phyloP scores from a whole-genome alignment of 1,284 basidiomycete species.

The Ustilago sp. region DNA sequence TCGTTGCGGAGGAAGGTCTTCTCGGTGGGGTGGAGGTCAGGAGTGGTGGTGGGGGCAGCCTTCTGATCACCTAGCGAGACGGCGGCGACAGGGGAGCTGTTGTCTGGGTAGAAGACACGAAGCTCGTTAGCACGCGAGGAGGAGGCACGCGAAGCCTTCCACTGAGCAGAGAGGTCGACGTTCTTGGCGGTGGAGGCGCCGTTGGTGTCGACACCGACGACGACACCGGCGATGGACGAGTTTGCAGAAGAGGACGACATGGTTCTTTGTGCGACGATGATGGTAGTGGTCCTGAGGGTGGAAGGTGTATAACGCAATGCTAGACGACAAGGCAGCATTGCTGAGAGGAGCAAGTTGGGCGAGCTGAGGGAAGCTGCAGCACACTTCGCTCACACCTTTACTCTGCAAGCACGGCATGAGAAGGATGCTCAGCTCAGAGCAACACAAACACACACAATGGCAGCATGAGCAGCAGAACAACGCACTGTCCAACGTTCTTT shows the following conservation, averaged over 20 bases:
- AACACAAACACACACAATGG: slow-evolving; percentile 2
- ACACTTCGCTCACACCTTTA: background rate
- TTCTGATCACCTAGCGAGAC: slow-evolving; percentile 63
- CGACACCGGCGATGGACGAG: slow-evolving; percentile 47
- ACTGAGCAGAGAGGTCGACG: slow-evolving; percentile 59
- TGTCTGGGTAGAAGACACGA: slow-evolving; percentile 61
- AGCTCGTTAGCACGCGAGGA: slow-evolving; percentile 61
- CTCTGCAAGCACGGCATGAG: too few species aligned
- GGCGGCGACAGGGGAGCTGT: slow-evolving; percentile 55
- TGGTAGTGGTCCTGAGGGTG: slow-evolving; percentile 25
- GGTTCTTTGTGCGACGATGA: slow-evolving; percentile 17
- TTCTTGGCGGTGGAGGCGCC: slow-evolving; percentile 53
- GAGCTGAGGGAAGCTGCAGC: slow-evolving; percentile 3
- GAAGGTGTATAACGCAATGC: slow-evolving; percentile 33
- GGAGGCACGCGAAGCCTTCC: slow-evolving; percentile 61
- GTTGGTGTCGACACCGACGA: slow-evolving; percentile 52
- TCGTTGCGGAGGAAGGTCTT: slow-evolving; percentile 64
- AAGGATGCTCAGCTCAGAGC: background rate
- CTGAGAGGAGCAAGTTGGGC: slow-evolving; percentile 9
- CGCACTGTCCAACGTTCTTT: slow-evolving; percentile 8
- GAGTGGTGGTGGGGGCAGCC: slow-evolving; percentile 59
- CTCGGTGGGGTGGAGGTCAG: slow-evolving; percentile 58
- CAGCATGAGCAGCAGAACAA: background rate
- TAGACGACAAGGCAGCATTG: slow-evolving; percentile 45
- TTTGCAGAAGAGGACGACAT: slow-evolving; percentile 37